These are phyloP conservation scores for Chrysosporium queenslandicum DNA, from an alignment of 2,329 filamentous ascomycete genomes.

Conservation along the genomic window DNA sequence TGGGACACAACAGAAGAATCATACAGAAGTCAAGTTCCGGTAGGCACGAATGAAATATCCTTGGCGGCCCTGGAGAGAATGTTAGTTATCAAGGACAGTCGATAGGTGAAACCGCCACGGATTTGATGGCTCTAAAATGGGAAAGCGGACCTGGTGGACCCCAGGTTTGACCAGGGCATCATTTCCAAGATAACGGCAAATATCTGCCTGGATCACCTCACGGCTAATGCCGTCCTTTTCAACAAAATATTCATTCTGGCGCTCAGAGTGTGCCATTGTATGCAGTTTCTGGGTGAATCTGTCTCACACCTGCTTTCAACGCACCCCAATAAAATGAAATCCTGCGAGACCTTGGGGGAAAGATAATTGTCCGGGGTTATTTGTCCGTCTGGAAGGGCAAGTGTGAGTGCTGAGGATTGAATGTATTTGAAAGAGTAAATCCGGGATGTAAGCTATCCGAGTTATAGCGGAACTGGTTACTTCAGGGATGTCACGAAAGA, in stretches of 20 bases:
- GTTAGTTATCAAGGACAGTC: conserved; percentile 22
- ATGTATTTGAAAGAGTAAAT: background rate
- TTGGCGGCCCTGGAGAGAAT: conserved; percentile 46
- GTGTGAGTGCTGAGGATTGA: background rate
- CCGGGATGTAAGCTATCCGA: background rate
- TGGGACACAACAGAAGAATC: conserved; percentile 25
- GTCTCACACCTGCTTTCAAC: background rate
- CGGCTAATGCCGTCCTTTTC: conserved; percentile 71
- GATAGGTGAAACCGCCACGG: background rate
- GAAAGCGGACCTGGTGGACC: conserved; percentile 55
- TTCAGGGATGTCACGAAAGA: background rate
- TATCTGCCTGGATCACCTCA: conserved; percentile 74
- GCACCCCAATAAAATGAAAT: background rate
- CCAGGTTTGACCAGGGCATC: conserved; percentile 69
- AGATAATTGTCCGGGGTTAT: background rate
- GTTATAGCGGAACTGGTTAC: background rate
- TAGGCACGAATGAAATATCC: conserved; percentile 73
- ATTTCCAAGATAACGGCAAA: conserved; percentile 73
- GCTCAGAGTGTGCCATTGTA: conserved; percentile 15
- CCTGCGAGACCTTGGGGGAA: background rate
- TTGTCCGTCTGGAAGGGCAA: background rate
- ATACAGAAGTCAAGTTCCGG: conserved; percentile 65
- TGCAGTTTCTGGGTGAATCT: conserved; percentile 16
- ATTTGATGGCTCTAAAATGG: conserved; percentile 12
- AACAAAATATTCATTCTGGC: conserved; percentile 68